Base-by-base conservation (phyloP, 257 asterid species). In the Leptodermis oblonga region DNA sequence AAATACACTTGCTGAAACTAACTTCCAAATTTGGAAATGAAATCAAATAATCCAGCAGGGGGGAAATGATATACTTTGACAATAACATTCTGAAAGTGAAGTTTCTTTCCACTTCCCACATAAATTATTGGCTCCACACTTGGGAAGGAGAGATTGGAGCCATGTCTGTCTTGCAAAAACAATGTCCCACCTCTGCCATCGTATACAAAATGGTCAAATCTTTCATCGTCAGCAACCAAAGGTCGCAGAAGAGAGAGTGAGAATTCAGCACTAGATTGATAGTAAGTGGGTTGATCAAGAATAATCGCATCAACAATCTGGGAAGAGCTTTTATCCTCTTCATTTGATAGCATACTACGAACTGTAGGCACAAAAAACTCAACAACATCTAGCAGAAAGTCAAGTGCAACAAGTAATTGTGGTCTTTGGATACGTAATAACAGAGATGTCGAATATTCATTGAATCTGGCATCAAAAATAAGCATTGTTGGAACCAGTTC, bases 341-440 rank as follows among this genome's bases (percentile, higher is more conserved):
- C 96, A 74, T 79, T 67, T 71, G 82, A 77, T 28, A 78, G 82
- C 80, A 86, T 88, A 74, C 82, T 85, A 78, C 95, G 95, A 76
- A 93, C 80, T 53, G 95, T 82, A 52, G 99, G 97, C 74, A 93
- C 97, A 85, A 93, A 93, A 85, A 93, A 93, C 84, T 90, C 97
- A 60, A 78, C 96, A 74, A 93, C 68, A 52, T 89, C 97, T 69
- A 88, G 91, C 82, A 90, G 76, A 85, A 93, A 93, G 74, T 93
- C 99, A 68, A 93, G 92, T 64, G 99, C 95, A 53, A 93, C 99
- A 68, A 93, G 96, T 84, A 93, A 72, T 74, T 86, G 97, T 30
- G 99, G 99, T 87, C 99, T 87, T 83, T 93, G 99, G 81, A 93
- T 89, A 84, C 92, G 83, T 75, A 93, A 77, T 80, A 90, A 86